Base-by-base conservation (phyloP, 306 rosid genomes). In the Trichosanthes cucumerina region DNA sequence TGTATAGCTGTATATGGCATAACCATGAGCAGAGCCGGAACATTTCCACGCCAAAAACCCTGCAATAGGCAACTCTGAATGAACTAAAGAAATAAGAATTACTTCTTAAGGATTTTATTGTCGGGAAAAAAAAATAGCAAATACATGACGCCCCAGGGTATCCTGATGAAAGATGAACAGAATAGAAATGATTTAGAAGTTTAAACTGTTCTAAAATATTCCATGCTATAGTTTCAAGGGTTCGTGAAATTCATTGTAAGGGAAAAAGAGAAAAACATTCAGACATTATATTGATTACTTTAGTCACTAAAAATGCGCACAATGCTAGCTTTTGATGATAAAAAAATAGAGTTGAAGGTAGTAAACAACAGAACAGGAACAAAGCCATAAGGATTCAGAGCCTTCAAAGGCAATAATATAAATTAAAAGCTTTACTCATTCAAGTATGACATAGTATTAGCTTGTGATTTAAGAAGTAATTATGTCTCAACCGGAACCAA, bases 21-120 rank as follows among this genome's bases (percentile, higher is more conserved):
- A 84, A 89, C 97, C 98, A 92, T 95, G 72, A 95, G 97, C 86
- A 92, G 84, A 43, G 97, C 98, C 3, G 98, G 98, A 47, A 95
- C 98, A 80, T 95, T 95, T 3, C 98, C 98, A 28, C 96, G 93
- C 98, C 98, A 95, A 78, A 95, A 95, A 26, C 98, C 98, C 98
- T 95, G 85, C 21, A 80, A 83, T 19, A 39, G 49, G 28, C 9
- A 82, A 68, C 23, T 78, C 52, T 39, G 9, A 49, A 34, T 73
- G 38, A 49, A 74, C 70, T 53, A 13, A 6, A n/a, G 33, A 63
- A 64, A 31, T 46, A 62, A 9, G 1, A 33, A 31, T 49, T 47
- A 3, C 21, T 13, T 6, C 18, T 52, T 0, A 50, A 74, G 62
- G 8, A 9, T 26, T 31, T 18, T 31, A 0, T 33, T 4, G 8